These are phyloP conservation scores for Prunus persica DNA, from an alignment of 306 rosid species.

Conservation along the genomic window Prunus_persica_NCBIv2 NC_034010.1:1276501-1277000, in stretches of 20 bases:
- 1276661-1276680: not conserved
- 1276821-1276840: conserved; percentile 52
- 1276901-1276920: not conserved
- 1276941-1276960: not conserved
- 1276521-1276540: not conserved
- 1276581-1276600: not conserved
- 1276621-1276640: not conserved
- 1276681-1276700: not conserved
- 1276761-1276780: conserved; percentile 32
- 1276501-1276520: not conserved
- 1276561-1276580: not conserved
- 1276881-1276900: not conserved
- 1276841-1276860: conserved; percentile 52
- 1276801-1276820: conserved; percentile 76
- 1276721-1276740: not conserved
- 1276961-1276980: conserved; percentile 28
- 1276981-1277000: conserved; percentile 58
- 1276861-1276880: conserved; percentile 46
- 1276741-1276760: not conserved
- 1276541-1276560: not conserved
- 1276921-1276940: not conserved
- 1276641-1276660: not conserved
- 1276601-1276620: not conserved
- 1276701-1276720: not conserved
- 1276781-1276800: conserved; percentile 75